Conservation (phyloP, 805 yeast genomes). For the Groenewaldozyma tartarivorans region DNA sequence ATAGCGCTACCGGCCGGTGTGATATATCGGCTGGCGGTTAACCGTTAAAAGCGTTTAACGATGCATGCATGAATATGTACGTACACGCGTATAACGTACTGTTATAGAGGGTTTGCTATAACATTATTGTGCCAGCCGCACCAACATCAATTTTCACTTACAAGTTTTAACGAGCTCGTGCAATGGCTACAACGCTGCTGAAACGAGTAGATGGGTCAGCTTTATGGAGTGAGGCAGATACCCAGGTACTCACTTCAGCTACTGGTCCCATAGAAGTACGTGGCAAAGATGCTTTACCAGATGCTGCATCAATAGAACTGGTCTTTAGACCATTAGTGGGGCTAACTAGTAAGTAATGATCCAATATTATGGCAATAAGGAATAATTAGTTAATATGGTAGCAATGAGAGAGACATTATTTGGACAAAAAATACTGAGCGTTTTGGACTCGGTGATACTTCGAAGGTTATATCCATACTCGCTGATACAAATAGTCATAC, state of each 20-base stretch:
- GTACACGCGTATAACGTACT: no score
- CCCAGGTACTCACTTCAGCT: conserved; percentile 63
- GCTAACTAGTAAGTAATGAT: conserved; percentile 35
- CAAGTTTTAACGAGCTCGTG: no score
- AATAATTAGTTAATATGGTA: background rate
- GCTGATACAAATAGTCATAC: conserved; percentile 58
- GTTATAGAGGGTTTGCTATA: no score
- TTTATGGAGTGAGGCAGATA: conserved; percentile 38
- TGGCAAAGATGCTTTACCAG: conserved; percentile 75
- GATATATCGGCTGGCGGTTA: no score
- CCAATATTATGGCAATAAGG: no score
- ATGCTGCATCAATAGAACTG: conserved; percentile 66
- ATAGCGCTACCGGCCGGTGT: no score
- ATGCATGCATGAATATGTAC: no score
- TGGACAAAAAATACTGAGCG: conserved; percentile 58
- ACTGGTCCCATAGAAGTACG: conserved; percentile 88
- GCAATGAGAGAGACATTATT: conserved; percentile 60
- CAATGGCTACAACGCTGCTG: conserved; percentile 22
- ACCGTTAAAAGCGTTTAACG: no score
- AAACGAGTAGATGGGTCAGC: conserved; percentile 77
- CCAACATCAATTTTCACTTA: no score
- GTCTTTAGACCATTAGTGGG: conserved; percentile 73
- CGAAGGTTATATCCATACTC: conserved; percentile 70
- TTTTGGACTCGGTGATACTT: conserved; percentile 51
- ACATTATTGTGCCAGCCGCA: no score